A percentile compares a stretch with the other conserved stretches of the same genome.
These are phyloP conservation scores for Salix arbutifolia DNA, from an alignment of 345 rosid species.

Conservation along the genomic window DNA sequence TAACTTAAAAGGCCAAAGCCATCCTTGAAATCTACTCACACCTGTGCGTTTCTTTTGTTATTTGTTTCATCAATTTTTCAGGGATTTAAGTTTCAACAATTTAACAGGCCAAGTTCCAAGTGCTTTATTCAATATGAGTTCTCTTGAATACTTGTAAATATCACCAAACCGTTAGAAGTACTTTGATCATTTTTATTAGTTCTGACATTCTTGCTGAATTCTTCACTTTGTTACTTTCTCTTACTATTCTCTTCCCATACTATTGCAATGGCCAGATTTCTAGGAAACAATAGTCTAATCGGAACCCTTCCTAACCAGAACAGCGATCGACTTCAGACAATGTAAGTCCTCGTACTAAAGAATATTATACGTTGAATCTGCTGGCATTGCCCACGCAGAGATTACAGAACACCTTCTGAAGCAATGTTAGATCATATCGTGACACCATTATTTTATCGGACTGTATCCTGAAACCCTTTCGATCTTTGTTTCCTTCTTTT, in stretches of 20 bases:
- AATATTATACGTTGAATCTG: neutral
- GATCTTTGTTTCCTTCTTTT: neutral
- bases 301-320: constrained; percentile 26
- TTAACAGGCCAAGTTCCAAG: constrained; percentile 30
- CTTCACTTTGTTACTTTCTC: neutral
- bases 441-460: neutral
- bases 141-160: constrained; percentile 26
- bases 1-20: neutral
- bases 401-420: neutral
- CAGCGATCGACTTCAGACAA: constrained; percentile 20
- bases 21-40: neutral
- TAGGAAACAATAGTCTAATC: constrained; percentile 38
- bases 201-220: neutral
- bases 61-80: neutral
- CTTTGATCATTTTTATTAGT: neutral
- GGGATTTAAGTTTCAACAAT: constrained; percentile 44
- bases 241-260: neutral
- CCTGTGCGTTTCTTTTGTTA: neutral
- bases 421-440: neutral
- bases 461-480: neutral
- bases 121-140: constrained; percentile 23
- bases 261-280: constrained; percentile 27
- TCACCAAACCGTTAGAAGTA: neutral
- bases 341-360: constrained; percentile 21
- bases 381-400: neutral